phyloP scores from a whole-genome alignment of 805 yeast species.

The Ogataea pilisensis region DNA sequence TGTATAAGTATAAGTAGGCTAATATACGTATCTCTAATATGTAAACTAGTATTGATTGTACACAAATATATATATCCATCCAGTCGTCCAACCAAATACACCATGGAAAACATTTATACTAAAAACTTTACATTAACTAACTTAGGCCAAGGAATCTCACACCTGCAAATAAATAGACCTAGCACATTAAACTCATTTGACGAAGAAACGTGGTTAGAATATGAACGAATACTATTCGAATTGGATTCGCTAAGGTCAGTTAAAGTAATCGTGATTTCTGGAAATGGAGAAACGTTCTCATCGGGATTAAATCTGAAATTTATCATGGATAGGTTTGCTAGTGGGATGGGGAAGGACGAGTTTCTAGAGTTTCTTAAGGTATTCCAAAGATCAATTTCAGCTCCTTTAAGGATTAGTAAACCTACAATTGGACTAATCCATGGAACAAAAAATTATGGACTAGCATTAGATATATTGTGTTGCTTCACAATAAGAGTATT shows the following conservation, averaged over 20 bases:
- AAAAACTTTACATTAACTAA: conserved; percentile 2
- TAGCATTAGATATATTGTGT: conserved; percentile 58
- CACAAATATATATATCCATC: too few species aligned
- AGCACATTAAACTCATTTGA: conserved; percentile 54
- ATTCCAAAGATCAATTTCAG: conserved; percentile 55
- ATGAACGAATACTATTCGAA: conserved; percentile 40
- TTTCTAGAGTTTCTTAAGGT: conserved; percentile 40
- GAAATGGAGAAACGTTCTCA: conserved; percentile 52
- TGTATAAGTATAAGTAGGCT: too few species aligned
- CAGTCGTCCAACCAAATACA: not conserved
- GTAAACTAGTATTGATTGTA: too few species aligned
- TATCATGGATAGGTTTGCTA: conserved; percentile 15
- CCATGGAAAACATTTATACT: not conserved
- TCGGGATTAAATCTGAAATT: conserved; percentile 61
- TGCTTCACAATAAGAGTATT: conserved; percentile 57
- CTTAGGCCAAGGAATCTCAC: conserved; percentile 32
- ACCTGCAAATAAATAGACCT: conserved; percentile 61
- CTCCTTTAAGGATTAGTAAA: conserved; percentile 43
- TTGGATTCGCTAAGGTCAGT: conserved; percentile 44
- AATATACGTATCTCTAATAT: too few species aligned
- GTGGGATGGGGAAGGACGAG: conserved; percentile 5
- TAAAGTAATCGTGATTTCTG: conserved; percentile 54
- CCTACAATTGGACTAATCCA: conserved; percentile 68
- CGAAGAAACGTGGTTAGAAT: conserved; percentile 54
- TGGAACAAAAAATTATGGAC: conserved; percentile 55